Evolutionary conservation across 495 filamentous ascomycete species (phyloP).

Genomic region (Lasiosphaeria ovina): DNA sequence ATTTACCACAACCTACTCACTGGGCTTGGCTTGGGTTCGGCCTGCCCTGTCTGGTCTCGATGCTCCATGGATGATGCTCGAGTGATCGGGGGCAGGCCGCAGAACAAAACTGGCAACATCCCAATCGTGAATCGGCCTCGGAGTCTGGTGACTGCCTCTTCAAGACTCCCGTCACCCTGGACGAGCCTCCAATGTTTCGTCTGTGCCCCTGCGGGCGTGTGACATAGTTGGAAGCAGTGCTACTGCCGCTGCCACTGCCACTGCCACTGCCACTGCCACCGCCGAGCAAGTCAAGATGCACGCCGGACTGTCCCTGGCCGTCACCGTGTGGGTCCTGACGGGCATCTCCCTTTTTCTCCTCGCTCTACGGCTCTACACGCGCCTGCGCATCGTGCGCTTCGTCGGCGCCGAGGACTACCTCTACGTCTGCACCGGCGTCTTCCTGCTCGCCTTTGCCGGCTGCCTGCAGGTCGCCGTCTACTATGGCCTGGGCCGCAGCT

Average conservation of each 20-base stretch:
- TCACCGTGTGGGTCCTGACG: conserved; percentile 39
- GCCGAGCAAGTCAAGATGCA: conserved; percentile 19
- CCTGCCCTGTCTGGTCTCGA: too few relatives aligned
- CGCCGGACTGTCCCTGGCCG: conserved; percentile 30
- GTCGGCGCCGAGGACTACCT: conserved; percentile 39
- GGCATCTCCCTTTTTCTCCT: conserved; percentile 31
- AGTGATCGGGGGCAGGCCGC: too few relatives aligned
- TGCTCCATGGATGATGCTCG: too few relatives aligned
- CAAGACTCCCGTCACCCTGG: too few relatives aligned
- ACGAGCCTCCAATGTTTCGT: too few relatives aligned
- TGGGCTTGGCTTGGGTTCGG: too few relatives aligned
- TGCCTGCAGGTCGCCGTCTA: conserved; percentile 38
- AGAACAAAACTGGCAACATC: too few relatives aligned
- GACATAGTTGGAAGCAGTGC: too few relatives aligned
- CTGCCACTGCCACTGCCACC: not conserved
- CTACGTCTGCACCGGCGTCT: conserved; percentile 33
- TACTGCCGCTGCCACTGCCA: not conserved
- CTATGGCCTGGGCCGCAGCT: conserved; percentile 34
- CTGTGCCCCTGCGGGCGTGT: too few relatives aligned
- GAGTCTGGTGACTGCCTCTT: too few relatives aligned
- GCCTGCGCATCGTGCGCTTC: conserved; percentile 36
- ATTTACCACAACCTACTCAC: not conserved
- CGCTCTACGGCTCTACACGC: conserved; percentile 37
- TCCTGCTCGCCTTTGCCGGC: conserved; percentile 34
- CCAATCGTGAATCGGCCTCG: too few relatives aligned